phyloP scores from a whole-genome alignment of 306 rosid genomes.

The Sindora glabra region DNA sequence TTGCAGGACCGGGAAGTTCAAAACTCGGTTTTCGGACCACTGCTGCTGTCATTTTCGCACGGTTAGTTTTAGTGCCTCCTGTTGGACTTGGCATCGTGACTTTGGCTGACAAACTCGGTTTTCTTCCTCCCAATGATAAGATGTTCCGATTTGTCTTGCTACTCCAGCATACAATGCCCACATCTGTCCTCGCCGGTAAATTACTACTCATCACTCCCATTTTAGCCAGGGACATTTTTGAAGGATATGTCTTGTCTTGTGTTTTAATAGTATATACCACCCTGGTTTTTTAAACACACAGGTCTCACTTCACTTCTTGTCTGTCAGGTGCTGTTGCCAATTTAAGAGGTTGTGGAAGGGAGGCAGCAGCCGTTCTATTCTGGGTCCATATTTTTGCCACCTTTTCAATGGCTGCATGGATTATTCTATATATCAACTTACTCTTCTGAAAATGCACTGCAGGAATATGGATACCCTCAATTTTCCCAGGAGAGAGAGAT shows the following conservation, averaged over 20 bases:
- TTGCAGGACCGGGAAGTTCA: slow-evolving; percentile 96
- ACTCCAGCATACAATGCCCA: slow-evolving; percentile 97
- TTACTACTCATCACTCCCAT: background rate
- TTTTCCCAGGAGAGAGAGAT: slow-evolving; percentile 12
- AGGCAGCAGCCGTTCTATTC: slow-evolving; percentile 84
- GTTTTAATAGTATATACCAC: too few relatives aligned
- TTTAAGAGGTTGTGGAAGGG: slow-evolving; percentile 94
- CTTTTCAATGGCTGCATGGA: slow-evolving; percentile 94
- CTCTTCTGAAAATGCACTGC: slow-evolving; percentile 43
- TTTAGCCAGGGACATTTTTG: background rate
- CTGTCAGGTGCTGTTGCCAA: slow-evolving; percentile 96
- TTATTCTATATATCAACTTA: slow-evolving; percentile 56
- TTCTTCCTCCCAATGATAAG: slow-evolving; percentile 77
- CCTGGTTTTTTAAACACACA: too few relatives aligned
- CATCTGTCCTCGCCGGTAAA: slow-evolving; percentile 90
- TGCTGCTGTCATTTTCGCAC: slow-evolving; percentile 65
- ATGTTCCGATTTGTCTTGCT: slow-evolving; percentile 88
- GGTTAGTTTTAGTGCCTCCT: slow-evolving; percentile 87
- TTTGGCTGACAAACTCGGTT: slow-evolving; percentile 94
- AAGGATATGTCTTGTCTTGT: background rate
- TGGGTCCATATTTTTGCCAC: slow-evolving; percentile 96
- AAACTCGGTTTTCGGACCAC: slow-evolving; percentile 87
- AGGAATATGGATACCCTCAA: slow-evolving; percentile 6
- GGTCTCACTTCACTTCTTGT: too few relatives aligned
- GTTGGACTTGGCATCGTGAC: slow-evolving; percentile 79